Percentiles rank a stretch among this genome's conserved stretches.
These are phyloP conservation scores for Carex cristatella DNA, from an alignment of 176 grass and related monocot genomes.

Conservation along the genomic window DNA sequence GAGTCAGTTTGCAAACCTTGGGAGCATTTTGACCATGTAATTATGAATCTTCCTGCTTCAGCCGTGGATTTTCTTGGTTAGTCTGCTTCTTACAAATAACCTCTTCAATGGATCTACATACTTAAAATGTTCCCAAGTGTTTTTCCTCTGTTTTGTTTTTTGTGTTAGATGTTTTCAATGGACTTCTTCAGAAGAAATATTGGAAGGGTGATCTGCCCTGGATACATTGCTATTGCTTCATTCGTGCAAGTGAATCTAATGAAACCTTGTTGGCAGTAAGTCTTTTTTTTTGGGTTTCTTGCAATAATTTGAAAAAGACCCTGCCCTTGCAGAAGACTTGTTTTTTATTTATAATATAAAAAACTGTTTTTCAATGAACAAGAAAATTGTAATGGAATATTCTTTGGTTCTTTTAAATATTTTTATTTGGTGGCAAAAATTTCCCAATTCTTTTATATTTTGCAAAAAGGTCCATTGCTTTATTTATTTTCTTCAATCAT, in stretches of 20 bases:
- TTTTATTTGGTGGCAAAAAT: background rate
- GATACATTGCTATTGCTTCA: conserved; percentile 95
- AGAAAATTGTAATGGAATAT: background rate
- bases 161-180: conserved; percentile 52
- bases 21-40: conserved; percentile 77
- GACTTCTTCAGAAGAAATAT: conserved; percentile 60
- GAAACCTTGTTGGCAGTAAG: conserved; percentile 65
- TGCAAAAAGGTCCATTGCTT: background rate
- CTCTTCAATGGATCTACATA: conserved; percentile 24
- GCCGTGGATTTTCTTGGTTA: conserved; percentile 80
- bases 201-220: conserved; percentile 76
- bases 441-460: background rate
- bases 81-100: conserved; percentile 6
- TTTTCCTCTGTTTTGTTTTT: background rate
- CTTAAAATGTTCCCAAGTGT: background rate
- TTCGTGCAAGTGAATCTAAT: conserved; percentile 72
- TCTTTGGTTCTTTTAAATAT: background rate
- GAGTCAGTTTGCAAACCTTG: conserved; percentile 39
- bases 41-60: conserved; percentile 98
- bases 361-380: conserved; percentile 2
- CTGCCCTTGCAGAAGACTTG: background rate
- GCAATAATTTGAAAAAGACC: background rate
- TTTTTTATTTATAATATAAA: background rate
- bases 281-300: background rate
- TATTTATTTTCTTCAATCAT: background rate